Evolutionary conservation across 2,329 filamentous ascomycete species (phyloP), one percentile per base, ranked within the genome.

Genomic region (Fusarium graminum): DNA sequence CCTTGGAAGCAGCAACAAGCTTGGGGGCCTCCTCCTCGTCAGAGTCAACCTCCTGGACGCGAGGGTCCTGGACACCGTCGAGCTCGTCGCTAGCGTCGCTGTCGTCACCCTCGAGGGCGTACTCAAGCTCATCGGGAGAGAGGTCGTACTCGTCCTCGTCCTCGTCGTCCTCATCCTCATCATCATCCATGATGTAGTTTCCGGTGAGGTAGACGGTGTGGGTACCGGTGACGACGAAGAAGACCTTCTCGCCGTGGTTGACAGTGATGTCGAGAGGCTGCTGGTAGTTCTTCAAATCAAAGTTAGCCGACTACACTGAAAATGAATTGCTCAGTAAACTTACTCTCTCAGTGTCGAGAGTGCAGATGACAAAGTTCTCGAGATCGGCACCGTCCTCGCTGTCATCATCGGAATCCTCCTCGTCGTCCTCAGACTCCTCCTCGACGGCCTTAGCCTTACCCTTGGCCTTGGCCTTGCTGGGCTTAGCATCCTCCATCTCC

Each of bases 301-400:
- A 45, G 72, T 80, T 72, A 80, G 72, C 42, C 40, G 47, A 14
- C 8, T 51, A 34, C 13, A 25, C 30, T 39, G 19, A 19, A 34
- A 7, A 14, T 39, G 40, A 28, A 32, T 17, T 26, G 41, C 29
- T n/a, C 34, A 38, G 29, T 43, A 47, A 44, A 28, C 86, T 78
- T 89, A 97, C 95, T 83, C 90, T 92, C 80, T 93, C 89, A 30
- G 94, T 92, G 81, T 98, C 94, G 53, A 99, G 88, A 65, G 95
- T 99, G 88, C 95, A 99, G 73, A 99, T 83, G 72, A 98, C 93
- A 74, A 92, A 92, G 83, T 97, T 92, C 79, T 97, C 93, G 52
- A 94, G 83, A 74, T 93, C 88, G 52, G 86, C 80, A 26, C 85
- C 86, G 40, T 88, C 86, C 8, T 86, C 86, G 59, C 87, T 85